phyloP scores from a whole-genome alignment of 1,139 yeast genomes.

The Yarrowia galli region DNA sequence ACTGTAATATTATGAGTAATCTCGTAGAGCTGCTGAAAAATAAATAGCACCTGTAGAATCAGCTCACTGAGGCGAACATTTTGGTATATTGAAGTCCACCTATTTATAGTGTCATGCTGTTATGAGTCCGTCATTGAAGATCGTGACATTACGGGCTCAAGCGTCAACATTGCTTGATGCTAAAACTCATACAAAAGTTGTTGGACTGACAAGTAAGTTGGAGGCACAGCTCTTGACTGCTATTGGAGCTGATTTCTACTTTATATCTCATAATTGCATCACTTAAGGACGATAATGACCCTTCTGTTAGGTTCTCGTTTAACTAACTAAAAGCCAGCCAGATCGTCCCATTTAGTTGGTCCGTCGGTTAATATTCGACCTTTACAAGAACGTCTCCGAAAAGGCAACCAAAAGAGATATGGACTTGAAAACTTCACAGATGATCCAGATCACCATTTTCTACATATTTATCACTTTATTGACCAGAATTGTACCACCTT shows the following conservation, averaged over 20 bases:
- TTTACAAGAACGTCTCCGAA: background rate
- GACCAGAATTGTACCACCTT: too few relatives aligned
- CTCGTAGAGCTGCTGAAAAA: too few relatives aligned
- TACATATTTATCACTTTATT: too few relatives aligned
- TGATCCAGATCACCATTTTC: background rate
- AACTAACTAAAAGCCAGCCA: background rate
- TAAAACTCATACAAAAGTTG: background rate
- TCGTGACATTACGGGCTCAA: too few relatives aligned
- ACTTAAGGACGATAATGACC: background rate
- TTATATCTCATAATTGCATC: too few relatives aligned
- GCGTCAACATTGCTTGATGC: background rate
- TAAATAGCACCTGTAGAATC: background rate
- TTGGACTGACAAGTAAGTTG: too few relatives aligned
- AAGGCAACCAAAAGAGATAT: background rate
- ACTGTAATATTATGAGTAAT: too few relatives aligned
- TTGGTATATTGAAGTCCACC: background rate
- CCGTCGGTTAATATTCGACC: background rate
- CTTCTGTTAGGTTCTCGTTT: too few relatives aligned
- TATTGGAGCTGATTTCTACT: background rate
- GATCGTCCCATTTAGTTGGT: too few relatives aligned
- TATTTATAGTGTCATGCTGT: too few relatives aligned
- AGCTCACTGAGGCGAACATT: background rate
- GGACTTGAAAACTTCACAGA: background rate
- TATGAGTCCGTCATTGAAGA: too few relatives aligned
- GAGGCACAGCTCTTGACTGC: too few relatives aligned